Conservation (phyloP, 805 yeast genomes). For the Zygosaccharomyces siamensis region DNA sequence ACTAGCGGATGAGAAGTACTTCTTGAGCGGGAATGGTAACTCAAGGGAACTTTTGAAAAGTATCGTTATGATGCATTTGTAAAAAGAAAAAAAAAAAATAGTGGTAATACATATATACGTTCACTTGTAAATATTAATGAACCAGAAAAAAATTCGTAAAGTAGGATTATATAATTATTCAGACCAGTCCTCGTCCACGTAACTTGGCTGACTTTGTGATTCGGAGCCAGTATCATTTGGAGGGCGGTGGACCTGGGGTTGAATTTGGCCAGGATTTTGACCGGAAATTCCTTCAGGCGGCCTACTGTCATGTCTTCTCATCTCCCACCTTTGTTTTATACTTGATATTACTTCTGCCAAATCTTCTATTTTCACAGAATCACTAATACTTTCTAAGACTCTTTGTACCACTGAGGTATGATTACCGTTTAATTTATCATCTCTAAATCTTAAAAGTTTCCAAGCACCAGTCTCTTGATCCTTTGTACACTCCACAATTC, state of each 20-base stretch:
- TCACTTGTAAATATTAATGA: constrained; percentile 15
- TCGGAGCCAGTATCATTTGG: constrained; percentile 4
- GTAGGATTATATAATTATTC: constrained; percentile 14
- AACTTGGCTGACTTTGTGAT: constrained; percentile 21
- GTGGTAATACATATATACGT: constrained; percentile 1
- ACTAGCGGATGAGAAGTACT: constrained; percentile 45
- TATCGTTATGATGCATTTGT: constrained; percentile 22
- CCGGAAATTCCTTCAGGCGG: constrained; percentile 7
- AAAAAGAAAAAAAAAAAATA: not conserved
- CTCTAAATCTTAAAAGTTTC: constrained; percentile 84
- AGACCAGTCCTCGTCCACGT: constrained; percentile 35
- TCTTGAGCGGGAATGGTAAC: constrained; percentile 62
- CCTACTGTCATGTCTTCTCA: constrained; percentile 40
- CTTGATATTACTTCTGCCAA: constrained; percentile 51
- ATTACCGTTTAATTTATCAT: constrained; percentile 87
- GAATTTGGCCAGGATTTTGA: constrained; percentile 4
- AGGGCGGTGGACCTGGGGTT: constrained; percentile 6
- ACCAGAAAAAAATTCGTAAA: not conserved
- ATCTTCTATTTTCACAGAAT: constrained; percentile 79
- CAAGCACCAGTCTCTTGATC: constrained; percentile 61
- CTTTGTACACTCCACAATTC: constrained; percentile 81
- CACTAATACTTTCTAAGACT: constrained; percentile 78
- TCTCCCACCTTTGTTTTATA: constrained; percentile 59
- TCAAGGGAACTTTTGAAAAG: constrained; percentile 47
- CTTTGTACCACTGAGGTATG: constrained; percentile 76